Percentiles rank a stretch among this genome's conserved stretches.
Evolutionary conservation across 1,284 basidiomycete genomes (phyloP).

Genomic region (Kalmanozyma brasiliensis): DNA sequence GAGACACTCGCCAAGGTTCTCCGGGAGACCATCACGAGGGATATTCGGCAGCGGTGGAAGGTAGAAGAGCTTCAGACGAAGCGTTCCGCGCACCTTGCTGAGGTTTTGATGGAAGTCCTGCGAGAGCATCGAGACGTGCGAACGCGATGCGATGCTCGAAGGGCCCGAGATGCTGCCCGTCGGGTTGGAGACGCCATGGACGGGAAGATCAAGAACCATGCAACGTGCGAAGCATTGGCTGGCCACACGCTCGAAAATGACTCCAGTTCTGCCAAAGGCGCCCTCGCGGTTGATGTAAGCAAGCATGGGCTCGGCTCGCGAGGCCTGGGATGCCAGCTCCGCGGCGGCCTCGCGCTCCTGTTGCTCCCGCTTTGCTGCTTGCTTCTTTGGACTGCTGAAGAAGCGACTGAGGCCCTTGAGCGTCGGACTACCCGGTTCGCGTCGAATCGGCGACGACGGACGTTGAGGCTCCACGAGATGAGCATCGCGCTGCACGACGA

Average conservation of each 20-base stretch:
- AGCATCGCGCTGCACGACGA: conserved; percentile 60
- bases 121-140: conserved; percentile 29
- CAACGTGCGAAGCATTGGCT: conserved; percentile 52
- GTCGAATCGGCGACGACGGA: conserved; percentile 31
- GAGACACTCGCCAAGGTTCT: conserved; percentile 89
- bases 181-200: conserved; percentile 55
- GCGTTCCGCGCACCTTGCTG: conserved; percentile 55
- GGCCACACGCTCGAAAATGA: conserved; percentile 59
- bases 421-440: conserved; percentile 51
- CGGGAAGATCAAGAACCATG: conserved; percentile 60
- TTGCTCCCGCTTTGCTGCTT: conserved; percentile 50
- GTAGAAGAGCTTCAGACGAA: conserved; percentile 74
- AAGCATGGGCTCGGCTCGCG: conserved; percentile 55
- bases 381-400: conserved; percentile 62
- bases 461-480: conserved; percentile 54
- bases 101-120: conserved; percentile 53
- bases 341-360: conserved; percentile 44
- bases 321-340: conserved; percentile 34
- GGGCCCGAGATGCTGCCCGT: conserved; percentile 41
- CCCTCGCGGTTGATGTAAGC: conserved; percentile 61
- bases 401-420: conserved; percentile 57
- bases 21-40: conserved; percentile 80
- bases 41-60: conserved; percentile 86
- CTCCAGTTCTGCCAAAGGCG: conserved; percentile 56
- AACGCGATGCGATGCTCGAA: conserved; percentile 44